These are phyloP conservation scores for Eucalyptus globulus DNA, from an alignment of 345 rosid species.

Conservation along the genomic window DNA sequence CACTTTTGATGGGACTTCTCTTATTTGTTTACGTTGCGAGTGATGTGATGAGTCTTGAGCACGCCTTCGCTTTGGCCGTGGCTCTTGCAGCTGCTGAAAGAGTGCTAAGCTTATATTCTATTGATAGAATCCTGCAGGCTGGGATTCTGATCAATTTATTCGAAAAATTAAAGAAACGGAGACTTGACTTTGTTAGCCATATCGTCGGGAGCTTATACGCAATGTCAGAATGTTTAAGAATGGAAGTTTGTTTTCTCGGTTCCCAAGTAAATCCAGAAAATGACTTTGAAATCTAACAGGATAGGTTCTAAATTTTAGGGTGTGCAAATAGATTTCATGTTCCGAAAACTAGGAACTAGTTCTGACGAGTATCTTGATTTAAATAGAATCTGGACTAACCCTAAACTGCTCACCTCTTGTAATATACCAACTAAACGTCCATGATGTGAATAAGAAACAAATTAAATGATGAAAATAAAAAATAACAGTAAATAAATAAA, in stretches of 20 bases:
- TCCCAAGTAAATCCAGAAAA: too few relatives aligned
- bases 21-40: not conserved
- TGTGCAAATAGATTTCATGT: too few relatives aligned
- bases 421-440: not conserved
- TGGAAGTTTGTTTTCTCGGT: not conserved
- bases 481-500: too few relatives aligned
- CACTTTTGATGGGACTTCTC: not conserved
- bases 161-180: not conserved
- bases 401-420: not conserved
- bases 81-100: not conserved
- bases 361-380: not conserved
- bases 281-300: not conserved
- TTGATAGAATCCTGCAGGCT: not conserved
- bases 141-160: not conserved
- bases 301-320: rapidly evolving
- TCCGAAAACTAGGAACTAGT: too few relatives aligned
- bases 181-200: not conserved
- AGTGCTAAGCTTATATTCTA: not conserved
- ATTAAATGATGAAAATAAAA: not conserved
- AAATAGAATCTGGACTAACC: too few relatives aligned
- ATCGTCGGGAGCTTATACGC: not conserved
- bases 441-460: not conserved
- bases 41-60: not conserved
- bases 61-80: not conserved
- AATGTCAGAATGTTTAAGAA: not conserved